Base-by-base conservation (phyloP, 768 basidiomycete genomes). In the Paxillus ammoniavirescens region DNA sequence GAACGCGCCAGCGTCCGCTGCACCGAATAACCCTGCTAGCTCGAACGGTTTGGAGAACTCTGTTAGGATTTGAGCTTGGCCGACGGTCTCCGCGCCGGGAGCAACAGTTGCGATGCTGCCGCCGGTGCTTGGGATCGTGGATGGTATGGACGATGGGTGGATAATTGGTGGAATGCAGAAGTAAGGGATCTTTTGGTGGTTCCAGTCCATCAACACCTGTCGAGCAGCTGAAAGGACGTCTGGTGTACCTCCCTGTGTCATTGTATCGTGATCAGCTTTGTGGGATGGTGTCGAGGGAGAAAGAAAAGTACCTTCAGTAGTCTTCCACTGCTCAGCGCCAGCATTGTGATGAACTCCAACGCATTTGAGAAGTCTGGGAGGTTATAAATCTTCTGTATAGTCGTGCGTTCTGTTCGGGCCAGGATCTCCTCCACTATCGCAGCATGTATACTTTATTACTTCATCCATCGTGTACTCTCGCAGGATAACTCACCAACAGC, bases 131-230 rank as follows among this genome's bases (percentile, higher is more conserved):
- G 63, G 52, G 9, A 72, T 62, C 12, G 65, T 72, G 0, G 78
- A 72, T 5, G 89, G 87, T 52, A 92, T 77, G 31, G 82, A 77
- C 1, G 91, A 91, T 0, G 91, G 87, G 66, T 95, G 92, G 2
- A 91, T 67, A 8, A 75, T 64, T 0, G 96, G 94, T 8, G 94
- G 93, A 2, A 75, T 67, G 4, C 93, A 91, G 73, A 79, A 91
- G 72, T 91, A 98, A 0, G 91, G 89, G 10, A 98, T 96, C 65
- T 93, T 96, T 68, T 97, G 93, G 53, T 91, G 84, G 63, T 98
- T 98, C 95, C 96, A 99, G 66, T 99, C 94, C 46, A 77, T 82
- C 1, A 98, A 70, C 21, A 98, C 80, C 13, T 87, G 83, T 31
- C 91, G 85, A 0, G 95, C 93, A 0, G 93, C 82, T 6, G 88